These are phyloP conservation scores for Suhomyces taliae DNA, from an alignment of 1,139 yeast genomes.

Conservation along the genomic window DNA sequence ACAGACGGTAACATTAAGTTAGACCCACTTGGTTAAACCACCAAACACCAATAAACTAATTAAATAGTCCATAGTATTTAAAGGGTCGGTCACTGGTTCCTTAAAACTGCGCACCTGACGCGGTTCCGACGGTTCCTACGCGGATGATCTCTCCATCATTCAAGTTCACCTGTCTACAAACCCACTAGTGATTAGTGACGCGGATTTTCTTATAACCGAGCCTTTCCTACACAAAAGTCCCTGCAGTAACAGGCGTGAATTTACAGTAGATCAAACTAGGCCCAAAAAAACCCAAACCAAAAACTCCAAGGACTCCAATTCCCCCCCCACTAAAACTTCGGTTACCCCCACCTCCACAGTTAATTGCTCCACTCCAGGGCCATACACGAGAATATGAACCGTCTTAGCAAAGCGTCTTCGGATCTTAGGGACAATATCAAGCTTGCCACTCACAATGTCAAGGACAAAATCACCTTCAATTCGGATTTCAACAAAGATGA, in stretches of 20 bases:
- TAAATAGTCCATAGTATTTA: too few relatives aligned
- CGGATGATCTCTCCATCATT: neutral
- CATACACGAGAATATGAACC: neutral
- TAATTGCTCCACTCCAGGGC: too few relatives aligned
- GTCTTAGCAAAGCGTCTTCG: constrained; percentile 6
- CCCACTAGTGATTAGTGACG: neutral
- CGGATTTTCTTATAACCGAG: neutral
- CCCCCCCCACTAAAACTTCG: too few relatives aligned
- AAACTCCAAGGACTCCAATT: too few relatives aligned
- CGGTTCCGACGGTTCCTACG: neutral
- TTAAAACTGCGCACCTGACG: neutral
- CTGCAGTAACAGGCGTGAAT: too few relatives aligned
- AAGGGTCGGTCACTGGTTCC: neutral
- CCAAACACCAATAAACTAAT: too few relatives aligned
- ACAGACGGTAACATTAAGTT: too few relatives aligned
- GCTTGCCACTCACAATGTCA: constrained; percentile 16
- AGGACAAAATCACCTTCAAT: constrained; percentile 19
- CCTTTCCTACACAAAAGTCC: neutral
- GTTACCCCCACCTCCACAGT: too few relatives aligned
- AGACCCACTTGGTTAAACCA: too few relatives aligned
- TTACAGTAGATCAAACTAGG: too few relatives aligned
- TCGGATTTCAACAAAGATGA: constrained; percentile 39
- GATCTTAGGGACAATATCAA: constrained; percentile 16
- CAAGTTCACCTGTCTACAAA: neutral
- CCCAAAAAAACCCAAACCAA: too few relatives aligned